Base-by-base conservation (phyloP, 371 early-diverging fungal genomes). In the Astathelohania contejeani region DNA sequence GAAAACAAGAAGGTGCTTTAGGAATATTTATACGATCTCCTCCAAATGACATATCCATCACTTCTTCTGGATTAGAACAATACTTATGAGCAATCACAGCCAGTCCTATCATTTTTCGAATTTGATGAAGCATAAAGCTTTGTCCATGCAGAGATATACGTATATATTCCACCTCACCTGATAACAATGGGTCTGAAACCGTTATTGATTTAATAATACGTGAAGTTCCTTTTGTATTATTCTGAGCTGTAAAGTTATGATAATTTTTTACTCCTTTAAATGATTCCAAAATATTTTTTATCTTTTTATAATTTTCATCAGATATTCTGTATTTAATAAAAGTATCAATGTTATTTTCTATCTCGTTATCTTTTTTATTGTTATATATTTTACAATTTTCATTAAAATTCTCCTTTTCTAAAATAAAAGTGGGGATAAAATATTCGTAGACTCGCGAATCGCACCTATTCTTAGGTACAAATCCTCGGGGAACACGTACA, bases 101-200 rank as follows among this genome's bases (percentile, higher is more conserved):
- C 64, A 29, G 63, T 19, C 67, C 66, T 9, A 71, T 59, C 97
- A 98, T 96, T 70, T 97, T 96, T 51, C 99, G 83, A 60, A 98
- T 98, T 56, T 76, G 72, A 75, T 98, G 94, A 29, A 98, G 76
- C 89, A 96, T 88, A 66, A 98, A 98, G 27, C 89, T 83, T 72
- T 95, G 92, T 1, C 99, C 99, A 46, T 85, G 81, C 18, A 98
- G 82, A 60, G 80, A 81, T 32, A 93, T 69, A 38, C 80, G 80
- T 19, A 94, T 60, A 91, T 94, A 97, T 66, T 93, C 90, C 35
- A 76, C 76, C 0, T 79, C 86, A 19, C 80, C 68, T 27, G 78
- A 76, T n/a, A 83, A 55, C 66, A 58, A 44, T 16, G 56, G n/a
- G 19, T 65, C 60, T 0, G 28, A 27, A 1, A 60, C 47, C 14